phyloP scores from a whole-genome alignment of 768 basidiomycete genomes.

The Rickenella mellea region DNA sequence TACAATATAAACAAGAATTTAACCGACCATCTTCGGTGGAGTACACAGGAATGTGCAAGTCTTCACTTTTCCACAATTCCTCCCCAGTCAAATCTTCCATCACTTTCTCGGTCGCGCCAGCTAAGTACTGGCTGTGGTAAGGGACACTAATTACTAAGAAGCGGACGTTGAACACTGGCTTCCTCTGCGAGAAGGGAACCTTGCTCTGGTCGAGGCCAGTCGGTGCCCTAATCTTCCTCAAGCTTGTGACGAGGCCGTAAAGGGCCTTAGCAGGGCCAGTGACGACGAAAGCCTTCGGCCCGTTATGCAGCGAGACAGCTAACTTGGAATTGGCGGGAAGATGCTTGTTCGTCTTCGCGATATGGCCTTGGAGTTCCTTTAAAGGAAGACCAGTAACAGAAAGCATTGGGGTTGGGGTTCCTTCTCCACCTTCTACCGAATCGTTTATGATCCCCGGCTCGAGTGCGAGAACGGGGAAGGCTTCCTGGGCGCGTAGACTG shows the following conservation, averaged over 20 bases:
- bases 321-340: conserved; percentile 73
- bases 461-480: conserved; percentile 86
- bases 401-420: conserved; percentile 88
- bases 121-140: conserved; percentile 86
- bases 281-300: conserved; percentile 82
- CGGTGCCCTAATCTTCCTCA: conserved; percentile 85
- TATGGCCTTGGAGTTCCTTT: conserved; percentile 70
- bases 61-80: conserved; percentile 64
- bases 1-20: conserved; percentile 18
- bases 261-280: conserved; percentile 86
- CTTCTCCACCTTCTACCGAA: conserved; percentile 86
- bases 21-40: conserved; percentile 92
- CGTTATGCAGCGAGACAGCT: conserved; percentile 86
- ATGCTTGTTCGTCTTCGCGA: conserved; percentile 81
- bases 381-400: conserved; percentile 75
- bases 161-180: conserved; percentile 84
- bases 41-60: conserved; percentile 78
- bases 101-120: conserved; percentile 65
- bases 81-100: conserved; percentile 65
- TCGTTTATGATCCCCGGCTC: conserved; percentile 85
- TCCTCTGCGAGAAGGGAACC: conserved; percentile 87
- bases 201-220: conserved; percentile 89
- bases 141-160: conserved; percentile 96
- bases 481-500: conserved; percentile 86
- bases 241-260: conserved; percentile 87